A percentile compares a stretch with the other conserved stretches of the same genome.
Conservation (phyloP, 768 basidiomycete species). For the Pleurotus salmoneostramineus region DNA sequence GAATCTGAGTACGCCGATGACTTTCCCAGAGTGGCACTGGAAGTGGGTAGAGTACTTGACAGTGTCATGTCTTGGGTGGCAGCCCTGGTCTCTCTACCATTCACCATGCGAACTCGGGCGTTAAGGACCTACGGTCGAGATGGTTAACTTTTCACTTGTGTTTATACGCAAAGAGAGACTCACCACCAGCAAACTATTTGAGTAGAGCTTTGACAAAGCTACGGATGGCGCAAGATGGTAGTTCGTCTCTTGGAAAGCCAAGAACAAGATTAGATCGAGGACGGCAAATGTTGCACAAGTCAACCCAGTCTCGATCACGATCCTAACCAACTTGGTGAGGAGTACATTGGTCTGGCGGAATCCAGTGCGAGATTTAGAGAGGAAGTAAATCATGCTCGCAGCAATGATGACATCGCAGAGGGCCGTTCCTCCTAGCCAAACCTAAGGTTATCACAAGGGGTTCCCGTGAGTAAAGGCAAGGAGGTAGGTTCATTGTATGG, state of each 20-base stretch:
- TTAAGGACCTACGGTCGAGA: background rate
- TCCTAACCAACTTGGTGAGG: slow-evolving; percentile 14
- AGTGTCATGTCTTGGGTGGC: background rate
- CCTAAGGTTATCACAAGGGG: too few relatives aligned
- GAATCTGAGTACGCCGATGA: background rate
- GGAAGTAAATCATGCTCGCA: slow-evolving; percentile 17
- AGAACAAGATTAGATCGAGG: slow-evolving; percentile 17
- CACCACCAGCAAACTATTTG: slow-evolving; percentile 20
- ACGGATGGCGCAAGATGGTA: slow-evolving; percentile 20
- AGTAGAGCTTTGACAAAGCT: slow-evolving; percentile 19
- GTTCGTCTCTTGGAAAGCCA: slow-evolving; percentile 15
- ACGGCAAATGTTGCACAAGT: slow-evolving; percentile 18
- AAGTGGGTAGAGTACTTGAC: background rate
- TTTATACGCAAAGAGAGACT: background rate
- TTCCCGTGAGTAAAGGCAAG: background rate
- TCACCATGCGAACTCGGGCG: background rate
- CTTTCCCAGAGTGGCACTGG: background rate
- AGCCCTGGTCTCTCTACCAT: background rate
- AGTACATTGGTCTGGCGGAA: slow-evolving; percentile 16
- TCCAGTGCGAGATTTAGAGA: slow-evolving; percentile 16
- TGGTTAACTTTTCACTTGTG: background rate
- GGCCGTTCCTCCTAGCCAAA: slow-evolving; percentile 18
- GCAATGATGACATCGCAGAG: slow-evolving; percentile 19
- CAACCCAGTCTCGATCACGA: slow-evolving; percentile 20
- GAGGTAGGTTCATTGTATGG: background rate